These are phyloP conservation scores for Nicotiana sylvestris DNA, from an alignment of 257 asterid genomes.

Conservation along the genomic window DNA sequence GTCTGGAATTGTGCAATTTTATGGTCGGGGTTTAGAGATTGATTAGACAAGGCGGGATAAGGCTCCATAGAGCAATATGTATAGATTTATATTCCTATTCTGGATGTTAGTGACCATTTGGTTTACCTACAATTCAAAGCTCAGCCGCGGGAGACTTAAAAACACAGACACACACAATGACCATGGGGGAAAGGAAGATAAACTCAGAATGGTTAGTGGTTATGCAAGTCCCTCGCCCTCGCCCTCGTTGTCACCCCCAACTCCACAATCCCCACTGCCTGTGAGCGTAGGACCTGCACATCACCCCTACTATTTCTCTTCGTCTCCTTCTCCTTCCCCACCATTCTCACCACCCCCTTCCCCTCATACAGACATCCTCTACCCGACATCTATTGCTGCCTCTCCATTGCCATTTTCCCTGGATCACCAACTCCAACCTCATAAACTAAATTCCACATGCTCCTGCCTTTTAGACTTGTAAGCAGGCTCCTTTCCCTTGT, in stretches of 20 bases:
- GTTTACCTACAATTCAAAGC: background rate
- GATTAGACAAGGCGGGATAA: too few species aligned
- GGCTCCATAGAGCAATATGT: too few species aligned
- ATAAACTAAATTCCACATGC: too few species aligned
- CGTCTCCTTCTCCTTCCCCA: conserved; percentile 12
- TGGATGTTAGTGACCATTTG: background rate
- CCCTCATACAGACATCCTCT: background rate
- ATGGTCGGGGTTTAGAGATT: too few species aligned
- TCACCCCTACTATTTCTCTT: conserved; percentile 12
- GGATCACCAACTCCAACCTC: too few species aligned
- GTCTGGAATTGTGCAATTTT: background rate
- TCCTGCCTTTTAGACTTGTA: too few species aligned
- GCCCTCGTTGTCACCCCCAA: background rate
- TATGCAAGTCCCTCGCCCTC: conserved; percentile 10
- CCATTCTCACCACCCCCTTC: conserved; percentile 12
- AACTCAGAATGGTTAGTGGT: conserved; percentile 6
- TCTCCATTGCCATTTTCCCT: too few species aligned
- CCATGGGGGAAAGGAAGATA: background rate
- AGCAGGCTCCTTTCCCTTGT: too few species aligned
- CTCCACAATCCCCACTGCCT: conserved; percentile 21
- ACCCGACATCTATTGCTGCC: too few species aligned
- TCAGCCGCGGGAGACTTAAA: background rate
- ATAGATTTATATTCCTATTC: background rate
- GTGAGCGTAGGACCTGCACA: conserved; percentile 20
- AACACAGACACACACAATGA: too few species aligned